Percentiles rank a stretch among this genome's conserved stretches.
phyloP scores from a whole-genome alignment of 768 basidiomycete species.

The Boletus rubroflammeus region DNA sequence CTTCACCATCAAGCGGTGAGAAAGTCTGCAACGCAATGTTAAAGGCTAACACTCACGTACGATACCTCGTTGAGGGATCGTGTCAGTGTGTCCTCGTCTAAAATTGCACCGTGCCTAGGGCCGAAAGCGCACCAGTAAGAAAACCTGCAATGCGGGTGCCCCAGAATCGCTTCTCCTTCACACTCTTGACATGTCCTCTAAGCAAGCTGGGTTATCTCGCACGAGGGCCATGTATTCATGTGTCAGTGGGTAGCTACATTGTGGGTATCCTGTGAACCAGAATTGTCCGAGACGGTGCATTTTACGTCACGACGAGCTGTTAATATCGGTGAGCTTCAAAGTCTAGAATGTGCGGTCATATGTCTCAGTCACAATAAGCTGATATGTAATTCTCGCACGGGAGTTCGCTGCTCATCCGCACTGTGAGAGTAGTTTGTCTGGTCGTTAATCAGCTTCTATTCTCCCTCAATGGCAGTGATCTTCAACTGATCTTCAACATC shows the following conservation, averaged over 20 bases:
- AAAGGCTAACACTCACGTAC: slow-evolving; percentile 12
- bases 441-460: slow-evolving; percentile 26
- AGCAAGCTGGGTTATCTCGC: background rate
- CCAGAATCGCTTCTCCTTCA: background rate
- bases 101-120: background rate
- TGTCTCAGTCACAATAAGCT: background rate
- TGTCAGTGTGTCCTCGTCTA: background rate
- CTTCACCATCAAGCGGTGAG: slow-evolving; percentile 17
- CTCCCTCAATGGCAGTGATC: slow-evolving; percentile 26
- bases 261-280: slow-evolving; percentile 3
- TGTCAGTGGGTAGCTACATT: background rate
- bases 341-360: background rate
- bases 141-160: background rate
- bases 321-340: background rate
- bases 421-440: slow-evolving; percentile 1
- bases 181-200: slow-evolving; percentile 1
- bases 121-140: background rate
- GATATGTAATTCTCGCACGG: background rate
- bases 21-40: slow-evolving; percentile 12
- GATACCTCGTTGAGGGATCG: background rate
- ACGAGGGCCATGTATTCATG: slow-evolving; percentile 2
- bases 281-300: slow-evolving; percentile 1
- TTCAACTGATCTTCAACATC: slow-evolving; percentile 27
- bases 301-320: slow-evolving; percentile 19
- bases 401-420: slow-evolving; percentile 1